These are phyloP conservation scores for Graphilbum sp. DNA, from an alignment of 2,329 filamentous ascomycete species.

Conservation along the genomic window DNA sequence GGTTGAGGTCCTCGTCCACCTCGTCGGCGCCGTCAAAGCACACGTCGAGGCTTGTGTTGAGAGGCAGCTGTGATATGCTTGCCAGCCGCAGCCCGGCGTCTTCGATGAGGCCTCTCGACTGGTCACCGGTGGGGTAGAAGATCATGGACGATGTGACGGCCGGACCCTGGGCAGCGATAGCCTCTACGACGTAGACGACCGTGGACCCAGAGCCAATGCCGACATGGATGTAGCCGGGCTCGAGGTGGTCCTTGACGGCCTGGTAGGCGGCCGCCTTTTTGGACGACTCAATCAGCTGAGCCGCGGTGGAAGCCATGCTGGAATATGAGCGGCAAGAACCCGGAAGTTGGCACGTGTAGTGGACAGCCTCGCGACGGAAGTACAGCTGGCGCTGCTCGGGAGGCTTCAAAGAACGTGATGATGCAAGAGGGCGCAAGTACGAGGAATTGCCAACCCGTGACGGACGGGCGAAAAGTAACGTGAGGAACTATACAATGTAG, in stretches of 20 bases:
- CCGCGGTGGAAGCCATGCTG: slow-evolving; percentile 4
- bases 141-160: slow-evolving; percentile 46
- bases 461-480: background rate
- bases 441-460: no score
- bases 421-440: no score
- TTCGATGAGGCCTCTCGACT: slow-evolving; percentile 75
- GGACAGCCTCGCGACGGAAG: no score
- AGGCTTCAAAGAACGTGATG: no score
- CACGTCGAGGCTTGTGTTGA: slow-evolving; percentile 55
- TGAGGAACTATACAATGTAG: background rate
- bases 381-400: background rate
- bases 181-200: slow-evolving; percentile 72
- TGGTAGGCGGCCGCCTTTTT: slow-evolving; percentile 61
- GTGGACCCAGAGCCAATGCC: slow-evolving; percentile 73
- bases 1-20: slow-evolving; percentile 85
- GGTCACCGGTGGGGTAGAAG: slow-evolving; percentile 86
- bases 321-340: background rate
- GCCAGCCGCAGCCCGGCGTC: slow-evolving; percentile 61
- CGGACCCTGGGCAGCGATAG: slow-evolving; percentile 47
- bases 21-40: slow-evolving; percentile 96
- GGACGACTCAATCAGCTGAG: slow-evolving; percentile 45
- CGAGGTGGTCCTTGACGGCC: slow-evolving; percentile 59
- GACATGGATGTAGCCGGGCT: slow-evolving; percentile 42
- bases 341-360: no score
- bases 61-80: slow-evolving; percentile 54